Evolutionary conservation across 257 asterid genomes (phyloP), one percentile per base, ranked within the genome.

Genomic region (Ocimum tenuiflorum): DNA sequence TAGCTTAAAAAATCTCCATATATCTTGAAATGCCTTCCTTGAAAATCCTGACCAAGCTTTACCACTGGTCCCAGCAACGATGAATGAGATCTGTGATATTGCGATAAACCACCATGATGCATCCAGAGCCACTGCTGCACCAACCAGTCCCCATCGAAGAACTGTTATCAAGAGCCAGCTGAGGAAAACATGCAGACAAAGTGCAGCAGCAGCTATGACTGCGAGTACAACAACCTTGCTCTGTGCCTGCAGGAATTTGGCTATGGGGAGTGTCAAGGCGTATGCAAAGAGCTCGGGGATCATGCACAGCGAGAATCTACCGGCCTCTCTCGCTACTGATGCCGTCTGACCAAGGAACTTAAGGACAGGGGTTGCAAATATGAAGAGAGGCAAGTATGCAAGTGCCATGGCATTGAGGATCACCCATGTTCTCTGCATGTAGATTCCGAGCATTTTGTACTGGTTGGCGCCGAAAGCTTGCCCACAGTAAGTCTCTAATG

Each of bases 381-480:
- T 7, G 66, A 80, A 86, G n/a, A 86, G 47, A 17, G 74, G 50
- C 10, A 72, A 0, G 2, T 69, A 23, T 0, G 71, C 53, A 0
- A 77, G 3, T 3, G 80, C 85, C 0, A 78, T 23, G 3, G 60
- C 50, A 27, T 23, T 72, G 19, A 83, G 86, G 13, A 86, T 75
- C 3, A 86, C 7, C 82, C 82, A 79, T 0, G 88, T 73, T 57
- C 79, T 73, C 20, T 86, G 91, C 78, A 84, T 53, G 70, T 84
- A 83, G 19, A 84, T 52, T 4, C 95, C 91, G 0, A 86, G 72
- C 80, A 77, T 50, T 3, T 76, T 75, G 1, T 33, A 18, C 51
- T 80, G 81, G 18, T 76, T 75, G 1, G 87, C 95, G 1, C 91
- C 91, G 17, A 19, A 86, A 8, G 95, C 91, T 78, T 86, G 95